Evolutionary conservation across 2,329 filamentous ascomycete genomes (phyloP).

Genomic region (Aspergillus sergii): DNA sequence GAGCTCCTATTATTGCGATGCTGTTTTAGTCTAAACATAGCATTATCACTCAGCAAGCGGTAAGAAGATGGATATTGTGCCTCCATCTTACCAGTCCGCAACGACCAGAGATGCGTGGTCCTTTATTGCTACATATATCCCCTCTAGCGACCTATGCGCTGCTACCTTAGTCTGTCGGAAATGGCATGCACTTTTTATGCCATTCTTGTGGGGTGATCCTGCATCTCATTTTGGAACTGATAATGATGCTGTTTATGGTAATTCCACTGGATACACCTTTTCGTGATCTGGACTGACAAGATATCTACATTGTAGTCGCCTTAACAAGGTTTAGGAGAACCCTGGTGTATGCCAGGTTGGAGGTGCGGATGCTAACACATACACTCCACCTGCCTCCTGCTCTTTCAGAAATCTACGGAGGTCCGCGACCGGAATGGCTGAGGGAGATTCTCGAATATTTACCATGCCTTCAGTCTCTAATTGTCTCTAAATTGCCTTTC

Average conservation of each 20-base stretch:
- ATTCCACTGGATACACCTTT: slow-evolving; percentile 4
- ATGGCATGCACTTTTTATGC: slow-evolving; percentile 62
- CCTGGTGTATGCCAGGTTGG: slow-evolving; percentile 55
- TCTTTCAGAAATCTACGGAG: slow-evolving; percentile 62
- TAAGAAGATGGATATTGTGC: slow-evolving; percentile 57
- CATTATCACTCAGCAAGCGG: slow-evolving; percentile 1
- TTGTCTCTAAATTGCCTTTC: slow-evolving; percentile 62
- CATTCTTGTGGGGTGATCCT: slow-evolving; percentile 64
- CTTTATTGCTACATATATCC: slow-evolving; percentile 59
- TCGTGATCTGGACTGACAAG: slow-evolving; percentile 15
- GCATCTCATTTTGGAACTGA: slow-evolving; percentile 64
- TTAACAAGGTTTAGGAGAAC: slow-evolving; percentile 62
- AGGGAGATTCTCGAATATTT: slow-evolving; percentile 60
- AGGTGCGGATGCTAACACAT: slow-evolving; percentile 60
- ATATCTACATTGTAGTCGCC: slow-evolving; percentile 47
- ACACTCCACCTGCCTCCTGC: slow-evolving; percentile 64
- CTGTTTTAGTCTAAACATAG: not conserved
- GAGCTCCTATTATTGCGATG: not conserved
- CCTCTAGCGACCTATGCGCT: slow-evolving; percentile 59
- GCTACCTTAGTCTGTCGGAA: slow-evolving; percentile 57
- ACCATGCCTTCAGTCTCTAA: slow-evolving; percentile 61
- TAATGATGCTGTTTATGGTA: slow-evolving; percentile 62
- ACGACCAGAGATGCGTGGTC: slow-evolving; percentile 58
- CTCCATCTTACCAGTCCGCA: slow-evolving; percentile 63
- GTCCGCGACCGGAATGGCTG: slow-evolving; percentile 61